Percentiles rank a stretch among this genome's conserved stretches.
These are phyloP conservation scores for Mucuna pruriens DNA, from an alignment of 306 rosid species.

Conservation along the genomic window DNA sequence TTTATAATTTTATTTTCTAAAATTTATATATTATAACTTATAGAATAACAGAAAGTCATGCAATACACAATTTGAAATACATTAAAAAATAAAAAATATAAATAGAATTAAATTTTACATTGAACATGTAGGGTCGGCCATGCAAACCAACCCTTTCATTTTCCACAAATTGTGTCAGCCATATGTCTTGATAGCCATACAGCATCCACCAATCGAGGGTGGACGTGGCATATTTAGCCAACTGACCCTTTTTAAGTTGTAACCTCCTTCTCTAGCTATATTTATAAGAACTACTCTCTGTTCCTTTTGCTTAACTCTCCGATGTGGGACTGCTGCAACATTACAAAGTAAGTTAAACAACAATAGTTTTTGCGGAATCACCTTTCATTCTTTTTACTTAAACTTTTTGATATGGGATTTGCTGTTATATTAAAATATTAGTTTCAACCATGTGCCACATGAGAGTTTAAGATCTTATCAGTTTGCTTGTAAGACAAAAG, in stretches of 20 bases:
- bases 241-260: slow-evolving; percentile 60
- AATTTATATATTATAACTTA: too few species aligned
- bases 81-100: too few species aligned
- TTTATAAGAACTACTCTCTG: background rate
- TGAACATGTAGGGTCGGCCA: slow-evolving; percentile 50
- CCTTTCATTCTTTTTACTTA: too few species aligned
- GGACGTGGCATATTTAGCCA: slow-evolving; percentile 88
- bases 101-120: too few species aligned
- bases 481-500: background rate
- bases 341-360: too few species aligned
- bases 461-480: background rate
- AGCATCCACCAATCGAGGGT: slow-evolving; percentile 57
- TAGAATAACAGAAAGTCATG: too few species aligned
- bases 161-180: slow-evolving; percentile 86
- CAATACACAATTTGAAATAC: too few species aligned
- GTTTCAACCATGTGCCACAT: background rate
- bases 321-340: too few species aligned
- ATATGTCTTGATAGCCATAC: slow-evolving; percentile 91
- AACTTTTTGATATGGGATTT: too few species aligned
- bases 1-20: too few species aligned
- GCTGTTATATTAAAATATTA: too few species aligned
- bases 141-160: slow-evolving; percentile 55
- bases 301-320: background rate
- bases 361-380: too few species aligned
- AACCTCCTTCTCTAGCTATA: accelerated